phyloP scores from a whole-genome alignment of 2,329 filamentous ascomycete species.

The Ceratocystis variospora region DNA sequence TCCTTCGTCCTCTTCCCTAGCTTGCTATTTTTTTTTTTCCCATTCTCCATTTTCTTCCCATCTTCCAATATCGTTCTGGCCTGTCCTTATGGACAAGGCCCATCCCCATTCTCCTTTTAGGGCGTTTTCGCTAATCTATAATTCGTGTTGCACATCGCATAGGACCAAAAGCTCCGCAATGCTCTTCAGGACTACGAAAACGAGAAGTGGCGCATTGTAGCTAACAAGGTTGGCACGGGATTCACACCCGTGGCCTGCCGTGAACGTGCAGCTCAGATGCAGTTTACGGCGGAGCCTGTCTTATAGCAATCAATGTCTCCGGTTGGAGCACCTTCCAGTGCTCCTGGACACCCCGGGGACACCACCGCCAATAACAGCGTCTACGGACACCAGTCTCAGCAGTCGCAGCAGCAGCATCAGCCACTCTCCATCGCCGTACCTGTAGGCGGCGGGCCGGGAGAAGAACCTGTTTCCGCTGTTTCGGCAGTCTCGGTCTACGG shows the following conservation, averaged over 20 bases:
- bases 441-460: constrained; percentile 1
- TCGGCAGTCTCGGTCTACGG: constrained; percentile 9
- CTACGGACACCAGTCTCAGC: constrained; percentile 1
- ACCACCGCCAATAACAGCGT: constrained; percentile 14
- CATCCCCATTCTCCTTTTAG: background rate
- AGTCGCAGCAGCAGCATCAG: constrained; percentile 1
- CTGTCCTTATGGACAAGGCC: background rate
- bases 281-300: constrained; percentile 28
- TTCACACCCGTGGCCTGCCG: constrained; percentile 79
- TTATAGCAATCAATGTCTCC: constrained; percentile 45
- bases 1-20: background rate
- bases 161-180: constrained; percentile 65
- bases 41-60: background rate
- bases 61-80: background rate
- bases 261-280: constrained; percentile 58
- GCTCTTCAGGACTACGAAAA: constrained; percentile 75
- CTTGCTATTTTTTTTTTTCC: background rate
- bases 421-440: constrained; percentile 7
- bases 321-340: constrained; percentile 33
- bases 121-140: background rate
- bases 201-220: constrained; percentile 85
- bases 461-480: background rate
- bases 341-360: constrained; percentile 29
- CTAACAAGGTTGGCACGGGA: constrained; percentile 78
- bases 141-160: constrained; percentile 15